These are phyloP conservation scores for Zhuliangozyma parablackwelliae DNA, from an alignment of 1,139 yeast species.

Conservation along the genomic window DNA sequence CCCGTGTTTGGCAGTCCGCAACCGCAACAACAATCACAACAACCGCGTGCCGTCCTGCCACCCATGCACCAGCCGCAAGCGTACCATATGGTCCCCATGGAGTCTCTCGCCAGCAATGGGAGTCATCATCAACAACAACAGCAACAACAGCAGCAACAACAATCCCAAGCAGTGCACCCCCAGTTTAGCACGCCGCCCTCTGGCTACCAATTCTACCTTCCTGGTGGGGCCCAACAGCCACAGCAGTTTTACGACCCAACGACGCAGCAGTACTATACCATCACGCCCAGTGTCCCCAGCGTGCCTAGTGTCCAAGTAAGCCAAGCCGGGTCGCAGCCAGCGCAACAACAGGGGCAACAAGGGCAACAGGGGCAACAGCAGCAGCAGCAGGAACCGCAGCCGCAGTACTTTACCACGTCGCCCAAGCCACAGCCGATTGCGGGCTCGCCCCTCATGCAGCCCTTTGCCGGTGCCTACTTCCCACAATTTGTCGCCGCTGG, in stretches of 20 bases:
- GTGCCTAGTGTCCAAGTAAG: slow-evolving; percentile 7
- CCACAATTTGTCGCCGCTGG: slow-evolving; percentile 4
- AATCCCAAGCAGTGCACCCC: slow-evolving; percentile 4
- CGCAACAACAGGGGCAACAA: slow-evolving; percentile 11
- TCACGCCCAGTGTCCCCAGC: slow-evolving; percentile 26
- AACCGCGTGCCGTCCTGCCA: slow-evolving; percentile 1
- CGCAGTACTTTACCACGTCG: slow-evolving; percentile 37
- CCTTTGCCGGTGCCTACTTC: slow-evolving; percentile 6
- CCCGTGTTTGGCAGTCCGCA: slow-evolving; percentile 1
- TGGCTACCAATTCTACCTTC: slow-evolving; percentile 17
- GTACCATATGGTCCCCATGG: slow-evolving; percentile 12
- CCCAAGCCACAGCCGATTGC: slow-evolving; percentile 21
- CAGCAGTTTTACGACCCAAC: slow-evolving; percentile 46
- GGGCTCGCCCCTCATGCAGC: slow-evolving; percentile 8
- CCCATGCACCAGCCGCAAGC: slow-evolving; percentile 9
- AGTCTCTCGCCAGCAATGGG: slow-evolving; percentile 6
- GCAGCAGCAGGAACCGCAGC: slow-evolving; percentile 32
- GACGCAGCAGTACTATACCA: slow-evolving; percentile 42
- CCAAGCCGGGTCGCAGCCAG: slow-evolving; percentile 3
- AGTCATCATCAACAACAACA: slow-evolving; percentile 8
- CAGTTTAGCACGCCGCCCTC: slow-evolving; percentile 11
- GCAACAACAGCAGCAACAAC: slow-evolving; percentile 6
- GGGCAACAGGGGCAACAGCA: slow-evolving; percentile 19
- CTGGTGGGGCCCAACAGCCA: slow-evolving; percentile 22
- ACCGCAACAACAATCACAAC: slow-evolving; percentile 9